Base-by-base conservation (phyloP, 805 yeast species). In the Candida endomychidarum region DNA sequence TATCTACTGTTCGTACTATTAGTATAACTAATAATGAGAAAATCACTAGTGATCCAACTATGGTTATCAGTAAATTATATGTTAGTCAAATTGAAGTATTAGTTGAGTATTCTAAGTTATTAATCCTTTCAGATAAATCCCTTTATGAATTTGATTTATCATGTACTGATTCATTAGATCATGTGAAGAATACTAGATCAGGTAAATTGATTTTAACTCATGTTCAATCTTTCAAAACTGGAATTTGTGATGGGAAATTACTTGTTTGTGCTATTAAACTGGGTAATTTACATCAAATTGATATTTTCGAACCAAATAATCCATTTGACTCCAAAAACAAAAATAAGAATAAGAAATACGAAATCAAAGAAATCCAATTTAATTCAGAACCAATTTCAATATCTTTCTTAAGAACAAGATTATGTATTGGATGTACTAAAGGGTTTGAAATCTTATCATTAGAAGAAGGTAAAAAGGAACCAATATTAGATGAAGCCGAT, bases 401-500 rank as follows among this genome's bases (percentile, higher is more conserved):
- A 12, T 89, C 96, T 18, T 91, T 91, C 56, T 70, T 93, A 62
- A 87, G 89, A 57, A 81, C 90, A 3, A 86, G 84, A 54, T 67
- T 93, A 47, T 91, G 97, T 69, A 85, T 93, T 48, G 99, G 99
- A 18, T 93, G 99, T 55, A 83, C 96, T 20, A 87, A 84, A 59
- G 99, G 99, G 0, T 93, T 93, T 68, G 98, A 93, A 65, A 88
- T 93, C 54, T 89, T 93, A 25, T 84, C 95, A 12, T 70, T 90
- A 30, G 86, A 84, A 45, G 86, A 84, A 38, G 83, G 86, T 43
- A 86, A 81, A 44, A 88, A 86, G 62, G 97, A 93, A 63, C 81
- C 93, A 8, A 75, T 93, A 37, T 70, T 93, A 52, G 98, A 93
- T 65, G 96, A 96, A n/a, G 99, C 98, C 0, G 99, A 93, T 57